These are phyloP conservation scores for Sporormia fimetaria DNA, from an alignment of 495 filamentous ascomycete species.

Conservation along the genomic window DNA sequence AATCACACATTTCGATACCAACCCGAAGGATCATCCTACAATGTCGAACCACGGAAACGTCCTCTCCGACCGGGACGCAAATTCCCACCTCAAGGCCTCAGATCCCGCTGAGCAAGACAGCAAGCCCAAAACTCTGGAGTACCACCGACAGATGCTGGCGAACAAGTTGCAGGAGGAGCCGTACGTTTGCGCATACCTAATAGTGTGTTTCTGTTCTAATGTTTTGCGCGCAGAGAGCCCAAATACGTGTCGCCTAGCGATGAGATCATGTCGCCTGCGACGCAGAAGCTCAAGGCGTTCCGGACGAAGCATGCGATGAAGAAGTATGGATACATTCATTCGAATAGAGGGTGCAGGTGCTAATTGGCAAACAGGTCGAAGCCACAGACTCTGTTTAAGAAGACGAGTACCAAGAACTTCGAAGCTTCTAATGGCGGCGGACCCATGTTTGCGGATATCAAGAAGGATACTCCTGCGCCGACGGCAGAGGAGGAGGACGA, in stretches of 20 bases:
- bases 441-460: slow-evolving; percentile 24
- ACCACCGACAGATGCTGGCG: slow-evolving; percentile 68
- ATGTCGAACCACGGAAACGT: slow-evolving; percentile 33
- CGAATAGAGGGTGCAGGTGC: slow-evolving; percentile 1
- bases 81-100: slow-evolving; percentile 34
- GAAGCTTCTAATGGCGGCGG: slow-evolving; percentile 17
- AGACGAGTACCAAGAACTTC: slow-evolving; percentile 25
- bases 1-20: neutral
- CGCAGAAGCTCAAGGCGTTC: slow-evolving; percentile 75
- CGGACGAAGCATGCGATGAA: slow-evolving; percentile 70
- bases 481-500: neutral
- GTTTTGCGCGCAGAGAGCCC: slow-evolving; percentile 28
- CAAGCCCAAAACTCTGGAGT: slow-evolving; percentile 57
- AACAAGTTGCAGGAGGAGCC: slow-evolving; percentile 57
- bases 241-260: slow-evolving; percentile 88
- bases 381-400: slow-evolving; percentile 27
- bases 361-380: slow-evolving; percentile 16
- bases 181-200: slow-evolving; percentile 39
- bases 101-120: slow-evolving; percentile 25
- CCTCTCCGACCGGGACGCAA: slow-evolving; percentile 49
- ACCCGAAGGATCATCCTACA: neutral
- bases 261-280: slow-evolving; percentile 83
- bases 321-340: slow-evolving; percentile 24
- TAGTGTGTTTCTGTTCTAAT: neutral
- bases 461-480: slow-evolving; percentile 11